Evolutionary conservation across 2,329 filamentous ascomycete genomes (phyloP).

Genomic region (Leptodontidium sp.): DNA sequence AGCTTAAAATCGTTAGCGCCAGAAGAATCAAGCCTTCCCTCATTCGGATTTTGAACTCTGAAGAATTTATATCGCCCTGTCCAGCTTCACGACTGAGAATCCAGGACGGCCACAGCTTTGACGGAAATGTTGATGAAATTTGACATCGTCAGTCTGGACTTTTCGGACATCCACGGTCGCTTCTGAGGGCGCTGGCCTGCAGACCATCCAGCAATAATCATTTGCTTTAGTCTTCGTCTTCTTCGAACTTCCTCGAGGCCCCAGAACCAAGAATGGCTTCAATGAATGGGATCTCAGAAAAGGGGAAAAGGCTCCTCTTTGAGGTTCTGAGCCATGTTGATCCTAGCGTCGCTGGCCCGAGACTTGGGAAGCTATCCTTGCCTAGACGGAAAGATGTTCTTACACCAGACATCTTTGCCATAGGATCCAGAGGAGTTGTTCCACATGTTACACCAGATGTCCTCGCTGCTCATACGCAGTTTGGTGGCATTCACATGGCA

Average conservation of each 20-base stretch:
- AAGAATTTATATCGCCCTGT: not conserved
- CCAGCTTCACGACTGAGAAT: not conserved
- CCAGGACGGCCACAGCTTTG: not conserved
- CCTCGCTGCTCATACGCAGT: slow-evolving; percentile 67
- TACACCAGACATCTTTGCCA: slow-evolving; percentile 83
- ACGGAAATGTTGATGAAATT: slow-evolving; percentile 29
- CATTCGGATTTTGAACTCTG: slow-evolving; percentile 27
- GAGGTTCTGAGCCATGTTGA: slow-evolving; percentile 38
- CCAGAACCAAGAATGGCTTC: slow-evolving; percentile 19
- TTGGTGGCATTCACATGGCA: slow-evolving; percentile 79
- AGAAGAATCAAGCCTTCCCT: slow-evolving; percentile 20
- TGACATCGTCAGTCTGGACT: slow-evolving; percentile 4
- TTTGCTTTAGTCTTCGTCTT: not conserved
- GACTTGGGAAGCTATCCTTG: slow-evolving; percentile 59
- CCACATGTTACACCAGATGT: slow-evolving; percentile 92
- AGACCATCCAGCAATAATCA: slow-evolving; percentile 36
- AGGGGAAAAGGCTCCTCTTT: slow-evolving; percentile 33
- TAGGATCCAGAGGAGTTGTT: slow-evolving; percentile 83
- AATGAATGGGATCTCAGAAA: slow-evolving; percentile 25
- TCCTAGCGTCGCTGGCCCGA: slow-evolving; percentile 31
- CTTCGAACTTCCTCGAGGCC: not conserved
- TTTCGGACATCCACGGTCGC: slow-evolving; percentile 30
- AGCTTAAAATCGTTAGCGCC: slow-evolving; percentile 12
- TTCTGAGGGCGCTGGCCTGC: slow-evolving; percentile 41
- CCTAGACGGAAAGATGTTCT: slow-evolving; percentile 70